Evolutionary conservation across 176 grass and related monocot genomes (phyloP).

Genomic region (Otatea glauca): DNA sequence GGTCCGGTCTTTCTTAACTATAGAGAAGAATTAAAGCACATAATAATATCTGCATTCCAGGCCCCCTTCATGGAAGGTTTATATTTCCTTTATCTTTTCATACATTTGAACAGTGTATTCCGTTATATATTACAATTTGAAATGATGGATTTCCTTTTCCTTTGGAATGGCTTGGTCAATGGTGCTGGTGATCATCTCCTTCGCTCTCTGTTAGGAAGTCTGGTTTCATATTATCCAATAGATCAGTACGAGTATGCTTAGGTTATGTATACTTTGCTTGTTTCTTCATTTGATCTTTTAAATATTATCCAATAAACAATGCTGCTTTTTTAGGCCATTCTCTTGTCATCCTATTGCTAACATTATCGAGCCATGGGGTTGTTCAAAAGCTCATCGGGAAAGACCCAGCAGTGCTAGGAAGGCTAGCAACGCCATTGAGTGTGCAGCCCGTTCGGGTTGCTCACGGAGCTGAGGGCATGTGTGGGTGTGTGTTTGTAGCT

Average conservation of each 20-base stretch:
- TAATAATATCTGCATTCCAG: slow-evolving; percentile 81
- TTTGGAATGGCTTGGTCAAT: slow-evolving; percentile 72
- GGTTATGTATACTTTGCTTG: slow-evolving; percentile 23
- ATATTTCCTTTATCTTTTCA: slow-evolving; percentile 26
- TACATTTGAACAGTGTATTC: slow-evolving; percentile 2
- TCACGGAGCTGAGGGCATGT: too few species aligned
- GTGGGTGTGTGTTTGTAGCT: too few species aligned
- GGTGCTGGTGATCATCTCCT: slow-evolving; percentile 90
- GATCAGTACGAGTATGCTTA: slow-evolving; percentile 85
- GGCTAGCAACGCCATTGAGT: too few species aligned
- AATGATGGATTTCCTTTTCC: slow-evolving; percentile 6
- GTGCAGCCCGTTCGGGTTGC: too few species aligned
- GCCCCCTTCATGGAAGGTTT: slow-evolving; percentile 96
- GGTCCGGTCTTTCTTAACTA: slow-evolving; percentile 73
- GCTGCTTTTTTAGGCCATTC: slow-evolving; percentile 58
- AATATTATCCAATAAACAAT: slow-evolving; percentile 30
- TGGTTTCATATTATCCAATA: slow-evolving; percentile 75
- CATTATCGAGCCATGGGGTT: slow-evolving; percentile 86
- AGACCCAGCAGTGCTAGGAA: too few species aligned
- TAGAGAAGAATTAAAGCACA: slow-evolving; percentile 72
- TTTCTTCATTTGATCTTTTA: slow-evolving; percentile 42
- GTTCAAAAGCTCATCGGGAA: slow-evolving; percentile 77
- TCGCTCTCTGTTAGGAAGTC: slow-evolving; percentile 82
- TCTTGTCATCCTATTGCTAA: slow-evolving; percentile 58
- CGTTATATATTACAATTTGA: slow-evolving; percentile 28